These are phyloP conservation scores for Ophiobolus disseminans DNA, from an alignment of 2,329 filamentous ascomycete genomes.

Conservation along the genomic window DNA sequence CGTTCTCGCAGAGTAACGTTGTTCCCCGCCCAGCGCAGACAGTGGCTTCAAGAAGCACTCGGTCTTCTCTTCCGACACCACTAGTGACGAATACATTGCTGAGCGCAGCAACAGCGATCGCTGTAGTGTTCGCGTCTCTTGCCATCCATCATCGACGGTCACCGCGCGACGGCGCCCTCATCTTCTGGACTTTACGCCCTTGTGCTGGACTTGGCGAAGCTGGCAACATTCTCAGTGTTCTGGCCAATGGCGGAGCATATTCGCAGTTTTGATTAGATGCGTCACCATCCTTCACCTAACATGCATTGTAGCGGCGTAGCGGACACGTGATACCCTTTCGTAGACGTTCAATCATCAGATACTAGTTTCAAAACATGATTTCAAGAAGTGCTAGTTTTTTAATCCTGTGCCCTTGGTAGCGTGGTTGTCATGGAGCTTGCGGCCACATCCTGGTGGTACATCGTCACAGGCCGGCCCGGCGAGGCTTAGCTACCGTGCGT, in stretches of 20 bases:
- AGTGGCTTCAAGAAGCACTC: constrained; percentile 10
- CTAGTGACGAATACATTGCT: constrained; percentile 33
- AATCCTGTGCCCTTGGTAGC: constrained; percentile 12
- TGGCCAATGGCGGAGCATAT: constrained; percentile 25
- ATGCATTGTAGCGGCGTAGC: constrained; percentile 20
- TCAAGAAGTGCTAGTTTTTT: constrained; percentile 1
- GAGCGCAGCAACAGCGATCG: constrained; percentile 26
- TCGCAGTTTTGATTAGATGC: constrained; percentile 17
- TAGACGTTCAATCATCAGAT: background rate
- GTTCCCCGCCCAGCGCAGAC: constrained; percentile 15
- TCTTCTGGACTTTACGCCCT: constrained; percentile 45
- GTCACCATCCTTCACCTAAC: constrained; percentile 1
- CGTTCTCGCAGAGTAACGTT: constrained; percentile 14
- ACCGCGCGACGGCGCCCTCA: constrained; percentile 40
- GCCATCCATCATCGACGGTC: constrained; percentile 43
- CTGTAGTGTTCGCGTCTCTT: constrained; percentile 34
- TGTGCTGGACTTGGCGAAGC: constrained; percentile 37
- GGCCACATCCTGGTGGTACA: background rate
- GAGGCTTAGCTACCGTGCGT: constrained; percentile 20
- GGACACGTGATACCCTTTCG: constrained; percentile 3
- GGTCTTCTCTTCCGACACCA: constrained; percentile 39
- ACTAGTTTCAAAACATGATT: constrained; percentile 1
- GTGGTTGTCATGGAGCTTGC: constrained; percentile 14
- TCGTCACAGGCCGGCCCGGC: constrained; percentile 23
- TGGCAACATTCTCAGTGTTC: constrained; percentile 39